Conservation (phyloP, 176 grass and related monocot genomes). For the Oryza officinalis region DNA sequence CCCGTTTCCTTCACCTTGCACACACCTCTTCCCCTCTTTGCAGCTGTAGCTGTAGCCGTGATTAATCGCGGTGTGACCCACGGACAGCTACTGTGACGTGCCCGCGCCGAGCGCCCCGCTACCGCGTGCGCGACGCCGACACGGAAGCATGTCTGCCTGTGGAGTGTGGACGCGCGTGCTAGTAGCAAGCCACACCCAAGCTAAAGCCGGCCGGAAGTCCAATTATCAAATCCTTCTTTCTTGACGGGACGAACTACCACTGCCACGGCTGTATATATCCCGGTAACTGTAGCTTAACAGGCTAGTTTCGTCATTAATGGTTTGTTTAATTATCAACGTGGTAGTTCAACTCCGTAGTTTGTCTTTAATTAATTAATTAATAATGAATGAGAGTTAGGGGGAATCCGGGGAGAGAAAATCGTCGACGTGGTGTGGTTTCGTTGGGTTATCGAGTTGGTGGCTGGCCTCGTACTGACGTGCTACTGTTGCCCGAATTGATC, state of each 20-base stretch:
- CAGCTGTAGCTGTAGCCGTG: not conserved
- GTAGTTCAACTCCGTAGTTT: not conserved
- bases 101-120: not conserved
- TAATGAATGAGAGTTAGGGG: not conserved
- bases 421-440: not conserved
- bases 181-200: not conserved
- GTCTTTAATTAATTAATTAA: too few species aligned
- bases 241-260: not conserved
- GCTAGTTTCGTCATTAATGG: not conserved
- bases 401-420: not conserved
- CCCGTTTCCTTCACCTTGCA: not conserved
- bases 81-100: conserved; percentile 36
- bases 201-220: too few species aligned
- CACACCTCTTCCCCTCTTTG: conserved; percentile 1
- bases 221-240: not conserved
- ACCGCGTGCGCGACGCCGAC: not conserved
- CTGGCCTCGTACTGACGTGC: not conserved
- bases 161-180: not conserved
- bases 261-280: not conserved
- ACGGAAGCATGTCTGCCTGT: not conserved
- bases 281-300: not conserved
- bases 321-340: not conserved
- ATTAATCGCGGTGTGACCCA: conserved; percentile 40
- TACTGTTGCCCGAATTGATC: not conserved
- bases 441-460: not conserved